Conservation (phyloP, 306 rosid genomes). For the Acacia crassicarpa region DNA sequence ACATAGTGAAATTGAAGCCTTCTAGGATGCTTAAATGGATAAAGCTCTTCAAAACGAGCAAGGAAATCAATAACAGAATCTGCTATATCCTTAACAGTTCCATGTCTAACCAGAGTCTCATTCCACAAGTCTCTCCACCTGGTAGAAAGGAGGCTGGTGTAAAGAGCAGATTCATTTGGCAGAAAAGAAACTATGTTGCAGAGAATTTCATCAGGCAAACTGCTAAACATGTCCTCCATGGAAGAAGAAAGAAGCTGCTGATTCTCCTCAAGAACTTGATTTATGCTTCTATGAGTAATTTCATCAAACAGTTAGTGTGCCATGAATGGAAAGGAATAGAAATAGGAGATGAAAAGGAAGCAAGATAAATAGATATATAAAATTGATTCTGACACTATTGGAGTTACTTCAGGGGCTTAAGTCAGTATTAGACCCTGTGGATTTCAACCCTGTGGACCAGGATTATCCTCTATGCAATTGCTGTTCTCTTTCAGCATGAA, state of each 20-base stretch:
- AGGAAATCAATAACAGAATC: conserved; percentile 40
- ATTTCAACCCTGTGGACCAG: conserved; percentile 4
- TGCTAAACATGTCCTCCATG: conserved; percentile 36
- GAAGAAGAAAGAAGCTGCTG: conserved; percentile 6
- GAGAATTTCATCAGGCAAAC: conserved; percentile 50
- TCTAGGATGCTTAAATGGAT: conserved; percentile 60
- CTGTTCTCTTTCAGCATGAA: not conserved
- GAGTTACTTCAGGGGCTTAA: not conserved
- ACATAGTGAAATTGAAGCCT: conserved; percentile 55
- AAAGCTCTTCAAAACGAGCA: conserved; percentile 39
- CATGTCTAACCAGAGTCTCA: conserved; percentile 37
- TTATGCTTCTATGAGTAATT: not conserved
- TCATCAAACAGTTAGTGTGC: not conserved
- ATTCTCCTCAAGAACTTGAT: not conserved
- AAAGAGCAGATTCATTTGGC: conserved; percentile 60
- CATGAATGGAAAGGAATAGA: not conserved
- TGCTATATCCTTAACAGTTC: conserved; percentile 37
- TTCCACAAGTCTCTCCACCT: conserved; percentile 78
- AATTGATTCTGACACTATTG: not conserved
- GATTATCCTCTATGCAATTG: not conserved
- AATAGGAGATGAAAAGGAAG: not conserved
- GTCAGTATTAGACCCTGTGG: not conserved
- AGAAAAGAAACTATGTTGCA: conserved; percentile 60
- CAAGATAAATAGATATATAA: not conserved
- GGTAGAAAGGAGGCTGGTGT: conserved; percentile 60